A percentile compares a stretch with the other conserved stretches of the same genome.
Conservation (phyloP, 208 protist species). For the Crithidia acanthocephali region DNA sequence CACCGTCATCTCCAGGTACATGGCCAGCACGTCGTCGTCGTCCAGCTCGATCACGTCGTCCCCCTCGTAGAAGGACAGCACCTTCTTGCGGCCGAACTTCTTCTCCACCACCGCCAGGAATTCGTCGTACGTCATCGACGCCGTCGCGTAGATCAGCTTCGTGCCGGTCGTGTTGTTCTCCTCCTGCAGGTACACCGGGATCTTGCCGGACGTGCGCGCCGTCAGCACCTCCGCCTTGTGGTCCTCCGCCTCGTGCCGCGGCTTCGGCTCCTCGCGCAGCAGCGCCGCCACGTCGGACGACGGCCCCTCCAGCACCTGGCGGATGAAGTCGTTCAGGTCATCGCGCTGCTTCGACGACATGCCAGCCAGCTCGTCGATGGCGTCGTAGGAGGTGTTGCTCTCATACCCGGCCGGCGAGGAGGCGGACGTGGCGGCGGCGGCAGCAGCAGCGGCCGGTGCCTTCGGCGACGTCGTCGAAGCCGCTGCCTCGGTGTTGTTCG, state of each 20-base stretch:
- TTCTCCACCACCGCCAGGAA: constrained; percentile 74
- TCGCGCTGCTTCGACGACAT: constrained; percentile 73
- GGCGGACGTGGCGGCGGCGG: background rate
- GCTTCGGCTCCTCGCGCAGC: constrained; percentile 42
- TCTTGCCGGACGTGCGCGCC: constrained; percentile 60
- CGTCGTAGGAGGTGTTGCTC: constrained; percentile 21
- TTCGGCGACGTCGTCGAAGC: constrained; percentile 8
- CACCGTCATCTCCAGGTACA: constrained; percentile 80
- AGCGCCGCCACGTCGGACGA: constrained; percentile 39
- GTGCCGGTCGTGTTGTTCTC: constrained; percentile 43
- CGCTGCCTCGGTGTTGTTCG: constrained; percentile 2
- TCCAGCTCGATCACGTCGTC: constrained; percentile 85
- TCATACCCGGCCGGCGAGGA: constrained; percentile 1
- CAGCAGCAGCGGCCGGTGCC: background rate
- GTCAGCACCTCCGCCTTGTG: constrained; percentile 45
- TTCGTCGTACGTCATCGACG: constrained; percentile 73
- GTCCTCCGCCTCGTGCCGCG: constrained; percentile 37
- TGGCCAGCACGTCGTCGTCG: constrained; percentile 83
- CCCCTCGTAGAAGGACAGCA: constrained; percentile 79
- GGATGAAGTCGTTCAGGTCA: constrained; percentile 79
- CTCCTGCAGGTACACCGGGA: constrained; percentile 82
- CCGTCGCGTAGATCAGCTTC: constrained; percentile 76
- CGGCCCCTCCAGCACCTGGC: constrained; percentile 69
- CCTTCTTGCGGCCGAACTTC: constrained; percentile 78
- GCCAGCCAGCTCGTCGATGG: constrained; percentile 51